phyloP scores from a whole-genome alignment of 371 early-diverging fungal species.

The Paraphysoderma sedebokerense region DNA sequence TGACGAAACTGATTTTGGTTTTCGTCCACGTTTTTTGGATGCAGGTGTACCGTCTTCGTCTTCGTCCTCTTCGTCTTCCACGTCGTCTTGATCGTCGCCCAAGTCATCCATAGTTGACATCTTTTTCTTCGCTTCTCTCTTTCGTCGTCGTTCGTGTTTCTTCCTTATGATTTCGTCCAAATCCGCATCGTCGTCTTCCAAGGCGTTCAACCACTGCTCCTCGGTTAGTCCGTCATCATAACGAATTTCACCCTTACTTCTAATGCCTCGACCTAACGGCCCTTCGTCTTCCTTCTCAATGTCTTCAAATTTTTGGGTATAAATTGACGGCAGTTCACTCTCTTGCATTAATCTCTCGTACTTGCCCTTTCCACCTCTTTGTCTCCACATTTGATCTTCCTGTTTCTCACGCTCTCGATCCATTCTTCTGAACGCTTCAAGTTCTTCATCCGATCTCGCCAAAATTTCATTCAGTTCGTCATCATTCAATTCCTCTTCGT shows the following conservation, averaged over 20 bases:
- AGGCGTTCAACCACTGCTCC: constrained; percentile 72
- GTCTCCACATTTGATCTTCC: constrained; percentile 18
- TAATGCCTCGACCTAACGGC: constrained; percentile 46
- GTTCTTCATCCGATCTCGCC: constrained; percentile 56
- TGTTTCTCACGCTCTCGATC: constrained; percentile 40
- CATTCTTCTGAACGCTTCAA: constrained; percentile 42
- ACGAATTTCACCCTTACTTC: constrained; percentile 42
- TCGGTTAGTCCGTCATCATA: constrained; percentile 91
- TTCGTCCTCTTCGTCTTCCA: not conserved
- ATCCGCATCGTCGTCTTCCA: constrained; percentile 42
- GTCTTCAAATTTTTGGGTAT: constrained; percentile 47
- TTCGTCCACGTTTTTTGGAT: not conserved
- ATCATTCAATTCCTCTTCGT: constrained; percentile 63
- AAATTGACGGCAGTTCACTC: constrained; percentile 70
- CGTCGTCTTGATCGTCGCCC: not conserved
- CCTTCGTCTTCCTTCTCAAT: constrained; percentile 31
- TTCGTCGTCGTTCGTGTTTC: constrained; percentile 27
- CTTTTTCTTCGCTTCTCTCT: too few relatives aligned
- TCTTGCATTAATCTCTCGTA: constrained; percentile 65
- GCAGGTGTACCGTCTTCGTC: not conserved
- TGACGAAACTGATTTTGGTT: not conserved
- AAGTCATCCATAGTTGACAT: not conserved
- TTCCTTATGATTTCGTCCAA: constrained; percentile 36
- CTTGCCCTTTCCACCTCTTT: constrained; percentile 23
- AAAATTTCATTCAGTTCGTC: constrained; percentile 76